These are phyloP conservation scores for Solanum sejunctum DNA, from an alignment of 257 asterid species.

Conservation along the genomic window DNA sequence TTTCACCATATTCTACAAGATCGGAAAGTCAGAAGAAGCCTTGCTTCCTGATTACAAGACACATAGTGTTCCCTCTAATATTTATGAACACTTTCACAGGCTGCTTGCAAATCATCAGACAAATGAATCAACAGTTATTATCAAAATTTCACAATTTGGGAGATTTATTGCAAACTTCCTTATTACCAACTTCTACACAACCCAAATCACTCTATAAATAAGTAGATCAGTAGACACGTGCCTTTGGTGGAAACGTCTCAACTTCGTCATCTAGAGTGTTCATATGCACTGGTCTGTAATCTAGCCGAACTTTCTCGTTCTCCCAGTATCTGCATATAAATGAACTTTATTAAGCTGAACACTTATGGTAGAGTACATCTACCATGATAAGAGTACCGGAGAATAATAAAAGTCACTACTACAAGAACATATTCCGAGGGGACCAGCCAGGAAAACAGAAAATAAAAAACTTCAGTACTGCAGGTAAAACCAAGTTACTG, in stretches of 20 bases:
- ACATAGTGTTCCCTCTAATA: background rate
- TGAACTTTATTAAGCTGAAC: background rate
- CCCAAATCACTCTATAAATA: background rate
- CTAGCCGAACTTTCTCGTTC: slow-evolving; percentile 57
- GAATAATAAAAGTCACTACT: background rate
- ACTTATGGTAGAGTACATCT: background rate
- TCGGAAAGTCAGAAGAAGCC: background rate
- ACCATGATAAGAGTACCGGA: background rate
- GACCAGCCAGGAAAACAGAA: background rate
- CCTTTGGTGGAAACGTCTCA: slow-evolving; percentile 81
- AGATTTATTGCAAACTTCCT: slow-evolving; percentile 15
- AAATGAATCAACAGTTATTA: slow-evolving; percentile 27
- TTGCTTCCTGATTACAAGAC: background rate
- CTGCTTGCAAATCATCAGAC: slow-evolving; percentile 14
- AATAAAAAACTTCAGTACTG: background rate
- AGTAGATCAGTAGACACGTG: slow-evolving; percentile 58
- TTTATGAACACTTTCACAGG: slow-evolving; percentile 6
- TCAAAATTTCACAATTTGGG: slow-evolving; percentile 11
- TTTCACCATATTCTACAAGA: background rate
- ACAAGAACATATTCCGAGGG: background rate
- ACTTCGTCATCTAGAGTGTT: slow-evolving; percentile 78
- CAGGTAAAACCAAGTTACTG: background rate
- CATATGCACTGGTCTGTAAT: slow-evolving; percentile 82
- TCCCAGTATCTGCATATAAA: slow-evolving; percentile 66
- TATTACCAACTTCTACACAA: background rate